phyloP scores from a whole-genome alignment of 805 yeast species.

The Wickerhamiella brachini region DNA sequence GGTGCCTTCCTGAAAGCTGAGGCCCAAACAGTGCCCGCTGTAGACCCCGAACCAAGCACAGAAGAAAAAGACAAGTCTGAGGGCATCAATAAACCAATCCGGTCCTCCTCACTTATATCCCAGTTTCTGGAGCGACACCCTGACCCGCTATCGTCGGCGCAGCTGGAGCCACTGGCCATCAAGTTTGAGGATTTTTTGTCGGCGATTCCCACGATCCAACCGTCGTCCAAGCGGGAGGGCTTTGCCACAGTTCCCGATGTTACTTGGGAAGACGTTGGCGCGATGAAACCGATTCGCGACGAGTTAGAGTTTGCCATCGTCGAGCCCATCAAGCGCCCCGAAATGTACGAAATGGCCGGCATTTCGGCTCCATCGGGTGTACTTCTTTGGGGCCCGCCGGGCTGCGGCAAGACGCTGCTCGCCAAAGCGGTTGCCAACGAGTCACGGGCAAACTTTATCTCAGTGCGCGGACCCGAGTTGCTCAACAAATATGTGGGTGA shows the following conservation, averaged over 20 bases:
- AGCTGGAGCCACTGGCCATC: constrained; percentile 62
- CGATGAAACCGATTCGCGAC: constrained; percentile 61
- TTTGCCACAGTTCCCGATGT: constrained; percentile 98
- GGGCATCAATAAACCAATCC: neutral
- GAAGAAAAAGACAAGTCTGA: neutral
- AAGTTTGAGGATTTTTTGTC: constrained; percentile 64
- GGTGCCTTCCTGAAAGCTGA: neutral
- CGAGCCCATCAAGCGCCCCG: constrained; percentile 90
- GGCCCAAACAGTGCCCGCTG: constrained; percentile 2
- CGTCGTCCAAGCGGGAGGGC: constrained; percentile 95
- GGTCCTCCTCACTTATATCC: constrained; percentile 14
- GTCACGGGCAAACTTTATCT: constrained; percentile 88
- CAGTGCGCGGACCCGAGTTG: constrained; percentile 91
- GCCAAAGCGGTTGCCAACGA: constrained; percentile 98
- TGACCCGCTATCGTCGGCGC: constrained; percentile 59
- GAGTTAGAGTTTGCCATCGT: constrained; percentile 96
- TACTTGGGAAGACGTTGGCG: constrained; percentile 92
- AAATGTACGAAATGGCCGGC: constrained; percentile 77
- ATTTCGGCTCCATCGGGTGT: constrained; percentile 96
- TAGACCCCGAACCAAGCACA: constrained; percentile 1
- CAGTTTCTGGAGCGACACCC: constrained; percentile 62
- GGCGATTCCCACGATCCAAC: constrained; percentile 89
- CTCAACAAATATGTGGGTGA: constrained; percentile 94
- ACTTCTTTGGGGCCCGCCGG: constrained; percentile 98
- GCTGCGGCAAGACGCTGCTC: constrained; percentile 91